Evolutionary conservation across 371 early-diverging fungal genomes (phyloP).

Genomic region (Basidiobolus heterosporus): DNA sequence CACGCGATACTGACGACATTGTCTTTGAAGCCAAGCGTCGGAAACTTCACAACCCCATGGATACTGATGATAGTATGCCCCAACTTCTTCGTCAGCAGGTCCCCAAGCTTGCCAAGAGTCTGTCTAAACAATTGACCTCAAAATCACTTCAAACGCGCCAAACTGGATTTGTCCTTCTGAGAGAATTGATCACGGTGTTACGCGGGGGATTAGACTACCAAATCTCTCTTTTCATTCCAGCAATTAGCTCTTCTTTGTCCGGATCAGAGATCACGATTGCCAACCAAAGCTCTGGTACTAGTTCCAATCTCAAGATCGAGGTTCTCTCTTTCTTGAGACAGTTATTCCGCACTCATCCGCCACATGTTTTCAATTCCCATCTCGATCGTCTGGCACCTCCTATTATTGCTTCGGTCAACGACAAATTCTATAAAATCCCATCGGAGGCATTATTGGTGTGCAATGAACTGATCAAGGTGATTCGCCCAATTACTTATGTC

Average conservation of each 20-base stretch:
- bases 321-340: slow-evolving; percentile 53
- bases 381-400: slow-evolving; percentile 39
- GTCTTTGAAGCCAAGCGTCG: slow-evolving; percentile 7
- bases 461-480: slow-evolving; percentile 51
- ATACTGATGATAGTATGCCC: slow-evolving; percentile 15
- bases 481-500: slow-evolving; percentile 42
- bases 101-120: slow-evolving; percentile 39
- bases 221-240: slow-evolving; percentile 48
- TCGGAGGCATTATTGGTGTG: slow-evolving; percentile 57
- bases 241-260: slow-evolving; percentile 25
- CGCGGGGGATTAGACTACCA: slow-evolving; percentile 50
- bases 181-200: slow-evolving; percentile 48
- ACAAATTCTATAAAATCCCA: slow-evolving; percentile 68
- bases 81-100: slow-evolving; percentile 36
- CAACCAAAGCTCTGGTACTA: slow-evolving; percentile 36
- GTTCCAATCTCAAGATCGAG: slow-evolving; percentile 72
- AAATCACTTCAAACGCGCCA: slow-evolving; percentile 64
- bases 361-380: slow-evolving; percentile 34
- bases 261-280: slow-evolving; percentile 5
- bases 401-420: slow-evolving; percentile 36
- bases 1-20: background rate
- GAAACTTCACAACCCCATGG: slow-evolving; percentile 18
- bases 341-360: slow-evolving; percentile 39
- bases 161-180: slow-evolving; percentile 51
- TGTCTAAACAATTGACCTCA: slow-evolving; percentile 47